Base-by-base conservation (phyloP, 2,329 filamentous ascomycete species). In the Apiospora rasikravindrae region DNA sequence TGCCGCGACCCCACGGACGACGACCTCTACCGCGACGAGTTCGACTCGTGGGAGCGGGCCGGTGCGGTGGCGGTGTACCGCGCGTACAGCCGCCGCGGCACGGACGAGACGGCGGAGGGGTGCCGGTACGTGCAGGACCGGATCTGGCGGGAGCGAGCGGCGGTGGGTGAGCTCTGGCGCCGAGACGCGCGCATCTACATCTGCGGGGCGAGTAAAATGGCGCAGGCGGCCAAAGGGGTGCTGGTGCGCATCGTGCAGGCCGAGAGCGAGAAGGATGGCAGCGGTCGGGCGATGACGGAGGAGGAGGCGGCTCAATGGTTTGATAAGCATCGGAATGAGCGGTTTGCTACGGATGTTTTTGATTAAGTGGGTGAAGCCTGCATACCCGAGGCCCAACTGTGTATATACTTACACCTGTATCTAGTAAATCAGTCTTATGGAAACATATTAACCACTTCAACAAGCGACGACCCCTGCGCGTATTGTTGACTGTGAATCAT, bases 61-160 rank as follows among this genome's bases (percentile, higher is more conserved):
- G 92, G 92, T 2, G 90, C 87, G 0, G 90, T 94, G 0, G 84
- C 87, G 1, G 85, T 94, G 0, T 84, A 86, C 0, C 86, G 89
- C 74, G 90, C 92, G 0, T 94, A 87, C 78, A 91, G 88, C 68
- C 82, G 86, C 0, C 77, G 6, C 45, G 19, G 8, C 45, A 10
- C 45, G 5, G 7, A n/a, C 19, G 45, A 47, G 6, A 80, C 80
- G 40, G 40, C 40, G 6, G 80, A 80, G 7, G 89, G 87, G 0
- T 88, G 81, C 74, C 81, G 79, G 74, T 85, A 87, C 73, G 86
- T 88, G 16, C 86, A 87, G 78, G 82, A 88, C 66, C 77, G 83
- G 7, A 72, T 88, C 69, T 78, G 76, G 13, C 79, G 77, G 4
- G 81, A 85, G 70, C 75, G 79, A 7, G 77, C 81, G 1, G 81